These are phyloP conservation scores for Periconia sp. DNA, from an alignment of 2,329 filamentous ascomycete genomes.

Conservation along the genomic window DNA sequence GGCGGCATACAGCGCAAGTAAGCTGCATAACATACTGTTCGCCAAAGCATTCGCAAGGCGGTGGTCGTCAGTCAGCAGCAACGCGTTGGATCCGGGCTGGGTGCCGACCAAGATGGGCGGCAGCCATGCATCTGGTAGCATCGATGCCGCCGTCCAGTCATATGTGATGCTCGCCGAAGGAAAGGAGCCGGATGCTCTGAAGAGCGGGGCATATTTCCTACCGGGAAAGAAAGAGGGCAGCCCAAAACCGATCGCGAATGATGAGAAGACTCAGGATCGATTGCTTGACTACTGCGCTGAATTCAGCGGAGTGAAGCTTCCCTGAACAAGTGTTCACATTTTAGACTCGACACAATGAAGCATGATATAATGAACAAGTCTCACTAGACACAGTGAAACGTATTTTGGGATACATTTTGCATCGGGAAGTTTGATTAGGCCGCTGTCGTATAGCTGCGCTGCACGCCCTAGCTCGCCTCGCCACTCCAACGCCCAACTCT, in stretches of 20 bases:
- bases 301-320: conserved; percentile 42
- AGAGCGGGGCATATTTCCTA: conserved; percentile 49
- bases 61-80: conserved; percentile 54
- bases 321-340: too few species aligned
- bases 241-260: conserved; percentile 36
- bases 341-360: too few species aligned
- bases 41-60: conserved; percentile 60
- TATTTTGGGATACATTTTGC: too few species aligned
- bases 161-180: conserved; percentile 58
- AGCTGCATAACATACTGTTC: conserved; percentile 63
- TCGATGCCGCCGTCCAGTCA: conserved; percentile 55
- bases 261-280: conserved; percentile 52
- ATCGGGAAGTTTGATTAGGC: too few species aligned
- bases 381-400: too few species aligned
- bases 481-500: too few species aligned
- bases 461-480: too few species aligned
- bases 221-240: conserved; percentile 34
- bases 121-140: conserved; percentile 52
- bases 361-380: too few species aligned
- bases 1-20: conserved; percentile 60
- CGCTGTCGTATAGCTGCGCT: too few species aligned
- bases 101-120: conserved; percentile 63
- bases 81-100: conserved; percentile 61
- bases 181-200: conserved; percentile 28
- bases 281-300: conserved; percentile 49